Evolutionary conservation across 2,329 filamentous ascomycete genomes (phyloP).

Genomic region (Sporothrix globosa): DNA sequence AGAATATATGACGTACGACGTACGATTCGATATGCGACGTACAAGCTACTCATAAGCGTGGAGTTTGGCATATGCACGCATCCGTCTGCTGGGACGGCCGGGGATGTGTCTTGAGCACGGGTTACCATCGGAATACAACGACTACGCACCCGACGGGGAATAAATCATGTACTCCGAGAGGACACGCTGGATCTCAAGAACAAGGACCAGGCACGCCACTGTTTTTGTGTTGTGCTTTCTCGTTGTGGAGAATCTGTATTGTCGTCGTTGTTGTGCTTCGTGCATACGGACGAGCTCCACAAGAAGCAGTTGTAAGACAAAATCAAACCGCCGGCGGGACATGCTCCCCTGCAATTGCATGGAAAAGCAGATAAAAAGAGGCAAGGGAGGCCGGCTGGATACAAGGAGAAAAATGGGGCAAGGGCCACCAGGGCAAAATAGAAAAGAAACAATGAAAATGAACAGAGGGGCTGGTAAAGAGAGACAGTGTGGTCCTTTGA

Average conservation of each 20-base stretch:
- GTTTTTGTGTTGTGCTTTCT: not conserved
- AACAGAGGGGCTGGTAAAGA: not conserved
- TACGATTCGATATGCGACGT: not conserved
- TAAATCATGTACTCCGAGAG: not conserved
- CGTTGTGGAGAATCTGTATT: too few species aligned
- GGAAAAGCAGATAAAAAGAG: not conserved
- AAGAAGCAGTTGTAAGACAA: conserved; percentile 17
- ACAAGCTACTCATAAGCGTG: not conserved
- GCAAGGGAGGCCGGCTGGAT: conserved; percentile 1
- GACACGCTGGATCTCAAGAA: not conserved
- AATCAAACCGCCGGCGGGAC: conserved; percentile 20
- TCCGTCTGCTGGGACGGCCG: conserved; percentile 1
- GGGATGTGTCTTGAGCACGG: not conserved
- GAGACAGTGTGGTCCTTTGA: conserved; percentile 20
- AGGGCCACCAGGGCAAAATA: not conserved
- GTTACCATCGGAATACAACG: not conserved
- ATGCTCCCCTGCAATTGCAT: not conserved
- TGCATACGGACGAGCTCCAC: not conserved
- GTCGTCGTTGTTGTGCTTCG: too few species aligned
- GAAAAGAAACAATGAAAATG: not conserved
- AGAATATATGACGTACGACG: not conserved
- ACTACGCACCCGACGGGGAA: conserved; percentile 3
- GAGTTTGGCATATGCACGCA: conserved; percentile 11
- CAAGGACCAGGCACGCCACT: conserved; percentile 5
- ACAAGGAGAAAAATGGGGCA: not conserved